Base-by-base conservation (phyloP, 2,329 filamentous ascomycete species). In the Cylindrodendrum hubeiense region DNA sequence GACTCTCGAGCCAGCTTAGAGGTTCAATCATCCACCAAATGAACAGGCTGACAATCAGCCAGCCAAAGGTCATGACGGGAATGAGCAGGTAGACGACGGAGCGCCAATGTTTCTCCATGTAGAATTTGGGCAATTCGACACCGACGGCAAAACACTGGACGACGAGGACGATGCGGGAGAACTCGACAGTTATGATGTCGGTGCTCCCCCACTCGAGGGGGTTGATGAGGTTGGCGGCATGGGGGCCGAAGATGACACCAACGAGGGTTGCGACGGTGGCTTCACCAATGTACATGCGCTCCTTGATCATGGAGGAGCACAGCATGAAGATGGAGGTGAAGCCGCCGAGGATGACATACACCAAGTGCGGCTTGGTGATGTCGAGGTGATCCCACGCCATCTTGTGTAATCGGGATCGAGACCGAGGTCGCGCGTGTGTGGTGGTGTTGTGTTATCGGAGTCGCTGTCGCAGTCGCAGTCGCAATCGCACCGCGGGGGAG, bases 261-360 rank as follows among this genome's bases (percentile, higher is more conserved):
- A 92, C 94, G 52, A 97, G 81, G 3, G 94, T 97, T 54, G 94
- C 94, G 47, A 99, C 93, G 2, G 96, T 98, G 54, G 96, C 96
- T 86, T 99, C 96, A 78, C 96, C 96, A 79, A 99, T 99, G 84
- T 99, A 99, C 77, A 98, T 88, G 79, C 93, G 93, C 86, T 99
- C 96, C 85, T 99, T 99, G 83, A 99, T 97, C 77, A 98, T 90
- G 60, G 97, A 94, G 65, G 96, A 99, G 81, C 94, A 97, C 65
- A 99, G 86, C 96, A 99, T 99, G 84, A 99, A 99, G 74, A 99
- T 85, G 66, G 92, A 94, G 72, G 96, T 99, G 84, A 99, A 99
- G 79, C 95, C 96, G 76, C 96, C 96, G 61, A 99, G 86, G 82
- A 99, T 98, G 82, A 98, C 94, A 82, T 99, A 99, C 71, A 97